Evolutionary conservation across 1,284 basidiomycete species (phyloP), one percentile per base, ranked within the genome.

Genomic region (Tylopilus orsonianus): DNA sequence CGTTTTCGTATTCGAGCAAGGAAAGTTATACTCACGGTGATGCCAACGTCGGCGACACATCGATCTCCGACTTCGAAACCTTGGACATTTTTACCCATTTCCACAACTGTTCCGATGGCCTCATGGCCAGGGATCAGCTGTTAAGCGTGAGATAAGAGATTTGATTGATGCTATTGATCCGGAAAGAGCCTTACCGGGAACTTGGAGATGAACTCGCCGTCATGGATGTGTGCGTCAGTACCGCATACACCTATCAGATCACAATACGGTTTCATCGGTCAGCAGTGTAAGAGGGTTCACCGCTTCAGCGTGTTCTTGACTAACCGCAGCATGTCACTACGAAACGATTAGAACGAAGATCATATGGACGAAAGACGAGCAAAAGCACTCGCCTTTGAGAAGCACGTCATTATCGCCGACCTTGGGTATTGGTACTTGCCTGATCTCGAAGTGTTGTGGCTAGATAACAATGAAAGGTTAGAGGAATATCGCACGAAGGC

Each of bases 121-220:
- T 93, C 90, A 61, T 93, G 90, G 7, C 89, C 90, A 19, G 89
- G 88, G 47, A 91, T 85, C 48, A 91, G 75, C 83, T 87, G 56
- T 41, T 19, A 46, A 8, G 34, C n/a, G 24, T 32, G 33, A 51
- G 45, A 53, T 54, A 56, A 49, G 39, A 33, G 13, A 50, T 30
- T 37, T 43, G 49, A 55, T 47, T 50, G 35, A 42, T 27, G 33
- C 18, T 41, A 48, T 35, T 50, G 44, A 46, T 48, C 23, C 49
- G 35, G 47, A 34, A 42, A 29, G n/a, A n/a, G 30, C 48, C 37
- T 49, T 53, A 83, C 82, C 46, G 87, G 87, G 66, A 89, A 90
- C 62, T 78, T 80, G 49, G 85, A 74, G 56, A 87, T 85, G 69
- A 90, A 90, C 68, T 90, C 86, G 58, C 87, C 81, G 58, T 85